phyloP scores from a whole-genome alignment of 2,329 filamentous ascomycete genomes.

The Huntiella bhutanensis region DNA sequence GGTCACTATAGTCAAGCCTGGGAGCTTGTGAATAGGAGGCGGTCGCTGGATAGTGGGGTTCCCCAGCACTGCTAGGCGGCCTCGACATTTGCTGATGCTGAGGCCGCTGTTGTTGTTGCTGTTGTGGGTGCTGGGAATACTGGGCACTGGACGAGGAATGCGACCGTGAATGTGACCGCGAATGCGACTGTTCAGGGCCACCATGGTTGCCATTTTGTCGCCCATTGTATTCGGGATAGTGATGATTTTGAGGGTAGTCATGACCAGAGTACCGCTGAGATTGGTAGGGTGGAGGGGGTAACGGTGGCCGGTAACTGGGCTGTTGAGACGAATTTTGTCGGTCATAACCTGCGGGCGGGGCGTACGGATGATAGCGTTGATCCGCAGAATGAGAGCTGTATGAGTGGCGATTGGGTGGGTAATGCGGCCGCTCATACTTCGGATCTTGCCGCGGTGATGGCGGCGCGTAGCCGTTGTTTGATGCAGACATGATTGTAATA shows the following conservation, averaged over 20 bases:
- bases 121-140: slow-evolving; percentile 6
- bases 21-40: too few relatives aligned
- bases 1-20: too few relatives aligned
- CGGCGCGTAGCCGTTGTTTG: neutral
- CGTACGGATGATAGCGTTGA: neutral
- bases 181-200: slow-evolving; percentile 13
- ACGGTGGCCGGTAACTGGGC: neutral
- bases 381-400: neutral
- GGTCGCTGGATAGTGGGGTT: too few relatives aligned
- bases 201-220: slow-evolving; percentile 13
- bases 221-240: slow-evolving; percentile 14
- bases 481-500: neutral
- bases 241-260: neutral
- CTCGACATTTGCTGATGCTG: slow-evolving; percentile 1
- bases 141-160: slow-evolving; percentile 9
- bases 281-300: slow-evolving; percentile 1
- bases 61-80: neutral
- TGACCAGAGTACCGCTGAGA: neutral
- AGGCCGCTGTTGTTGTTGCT: neutral
- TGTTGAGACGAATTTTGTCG: neutral
- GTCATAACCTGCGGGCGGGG: neutral
- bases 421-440: neutral
- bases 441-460: neutral
- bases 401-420: neutral
- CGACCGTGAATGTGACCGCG: slow-evolving; percentile 9